Evolutionary conservation across 1,284 basidiomycete genomes (phyloP).

Genomic region (Rhizoctonia solani): DNA sequence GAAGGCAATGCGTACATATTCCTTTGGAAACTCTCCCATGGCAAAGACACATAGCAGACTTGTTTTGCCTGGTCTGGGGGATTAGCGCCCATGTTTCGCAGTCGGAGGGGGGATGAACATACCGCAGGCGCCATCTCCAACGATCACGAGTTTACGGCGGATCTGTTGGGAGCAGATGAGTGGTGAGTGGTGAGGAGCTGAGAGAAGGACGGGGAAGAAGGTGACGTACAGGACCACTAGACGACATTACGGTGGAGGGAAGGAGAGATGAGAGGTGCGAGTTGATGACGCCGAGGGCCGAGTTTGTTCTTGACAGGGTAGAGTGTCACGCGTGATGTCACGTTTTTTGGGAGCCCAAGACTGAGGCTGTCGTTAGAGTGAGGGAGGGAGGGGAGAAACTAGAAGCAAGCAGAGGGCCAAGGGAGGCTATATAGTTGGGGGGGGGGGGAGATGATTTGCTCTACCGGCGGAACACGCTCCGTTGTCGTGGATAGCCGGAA

Average conservation of each 20-base stretch:
- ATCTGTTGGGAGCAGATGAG: slow-evolving; percentile 63
- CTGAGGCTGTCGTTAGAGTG: not conserved
- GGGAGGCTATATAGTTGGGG: no score
- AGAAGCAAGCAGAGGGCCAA: not conserved
- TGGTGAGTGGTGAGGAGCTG: no score
- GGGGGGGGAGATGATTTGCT: no score
- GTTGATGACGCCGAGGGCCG: slow-evolving; percentile 13
- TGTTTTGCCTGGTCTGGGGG: slow-evolving; percentile 51
- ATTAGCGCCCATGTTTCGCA: no score
- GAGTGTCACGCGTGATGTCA: slow-evolving; percentile 7
- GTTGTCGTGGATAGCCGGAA: no score
- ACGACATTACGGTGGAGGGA: slow-evolving; percentile 2
- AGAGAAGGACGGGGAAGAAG: not conserved
- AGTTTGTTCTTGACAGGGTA: not conserved
- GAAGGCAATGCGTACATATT: slow-evolving; percentile 65
- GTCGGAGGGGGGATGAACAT: slow-evolving; percentile 42
- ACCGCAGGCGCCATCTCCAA: slow-evolving; percentile 89
- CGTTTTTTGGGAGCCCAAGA: not conserved
- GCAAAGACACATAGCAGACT: slow-evolving; percentile 88
- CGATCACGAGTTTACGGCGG: slow-evolving; percentile 88
- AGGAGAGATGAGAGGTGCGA: not conserved
- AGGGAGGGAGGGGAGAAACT: not conserved
- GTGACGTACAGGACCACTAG: slow-evolving; percentile 19
- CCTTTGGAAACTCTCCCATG: slow-evolving; percentile 94
- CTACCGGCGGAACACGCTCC: no score